Evolutionary conservation across 208 protist genomes (phyloP).

Genomic region (Trypanosoma platydactyli): DNA sequence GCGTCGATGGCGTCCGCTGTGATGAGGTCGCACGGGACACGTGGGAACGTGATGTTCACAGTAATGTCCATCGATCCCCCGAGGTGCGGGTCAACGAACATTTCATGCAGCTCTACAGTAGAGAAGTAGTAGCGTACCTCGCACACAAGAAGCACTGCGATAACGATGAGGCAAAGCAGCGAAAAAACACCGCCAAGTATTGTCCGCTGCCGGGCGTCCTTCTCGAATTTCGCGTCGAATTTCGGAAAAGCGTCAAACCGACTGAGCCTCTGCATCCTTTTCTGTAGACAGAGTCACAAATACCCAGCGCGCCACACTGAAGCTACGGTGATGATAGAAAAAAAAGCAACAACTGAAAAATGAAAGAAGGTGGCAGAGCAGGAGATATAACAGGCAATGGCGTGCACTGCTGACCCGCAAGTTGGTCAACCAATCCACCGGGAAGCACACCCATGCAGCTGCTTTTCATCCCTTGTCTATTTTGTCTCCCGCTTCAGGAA

Average conservation of each 20-base stretch:
- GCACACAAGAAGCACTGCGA: constrained; percentile 56
- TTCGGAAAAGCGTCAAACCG: constrained; percentile 89
- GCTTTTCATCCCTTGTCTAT: too few relatives aligned
- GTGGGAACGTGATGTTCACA: constrained; percentile 77
- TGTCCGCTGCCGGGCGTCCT: constrained; percentile 67
- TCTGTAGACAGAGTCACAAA: too few relatives aligned
- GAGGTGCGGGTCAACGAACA: constrained; percentile 71
- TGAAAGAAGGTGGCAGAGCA: constrained; percentile 6
- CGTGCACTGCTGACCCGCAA: too few relatives aligned
- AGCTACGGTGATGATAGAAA: too few relatives aligned
- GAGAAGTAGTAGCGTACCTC: constrained; percentile 73
- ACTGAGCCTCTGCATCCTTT: constrained; percentile 39
- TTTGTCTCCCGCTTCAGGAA: too few relatives aligned
- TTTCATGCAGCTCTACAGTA: constrained; percentile 57
- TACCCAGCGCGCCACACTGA: too few relatives aligned
- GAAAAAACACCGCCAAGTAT: constrained; percentile 55
- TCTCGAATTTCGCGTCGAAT: constrained; percentile 83
- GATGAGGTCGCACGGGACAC: constrained; percentile 77
- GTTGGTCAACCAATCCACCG: too few relatives aligned
- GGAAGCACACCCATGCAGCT: too few relatives aligned
- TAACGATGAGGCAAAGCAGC: constrained; percentile 43
- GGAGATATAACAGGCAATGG: too few relatives aligned
- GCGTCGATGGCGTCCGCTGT: constrained; percentile 71
- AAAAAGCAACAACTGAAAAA: constrained; percentile 11
- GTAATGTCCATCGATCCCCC: constrained; percentile 61